phyloP scores from a whole-genome alignment of 2,329 filamentous ascomycete species.

The Pseudofabraea citricarpa region DNA sequence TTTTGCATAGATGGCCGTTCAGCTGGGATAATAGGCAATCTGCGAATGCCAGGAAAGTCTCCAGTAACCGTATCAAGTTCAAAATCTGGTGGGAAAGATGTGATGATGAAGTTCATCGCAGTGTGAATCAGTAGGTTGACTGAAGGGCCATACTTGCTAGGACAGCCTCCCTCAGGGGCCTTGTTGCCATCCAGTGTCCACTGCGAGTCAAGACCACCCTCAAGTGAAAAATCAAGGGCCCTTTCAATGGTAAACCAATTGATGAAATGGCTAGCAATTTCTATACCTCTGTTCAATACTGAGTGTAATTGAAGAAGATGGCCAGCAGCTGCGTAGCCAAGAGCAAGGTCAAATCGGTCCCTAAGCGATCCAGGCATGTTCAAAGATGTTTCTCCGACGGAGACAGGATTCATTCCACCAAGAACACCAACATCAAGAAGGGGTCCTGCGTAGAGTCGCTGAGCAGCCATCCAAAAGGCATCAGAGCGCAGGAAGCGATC shows the following conservation, averaged over 20 bases:
- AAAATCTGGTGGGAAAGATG: constrained; percentile 56
- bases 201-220: constrained; percentile 34
- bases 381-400: constrained; percentile 16
- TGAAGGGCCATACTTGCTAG: constrained; percentile 49
- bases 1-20: constrained; percentile 31
- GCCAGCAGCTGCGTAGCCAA: constrained; percentile 62
- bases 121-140: constrained; percentile 49
- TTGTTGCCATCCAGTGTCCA: constrained; percentile 28
- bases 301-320: constrained; percentile 50
- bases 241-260: constrained; percentile 59
- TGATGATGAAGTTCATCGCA: constrained; percentile 54
- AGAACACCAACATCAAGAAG: constrained; percentile 33
- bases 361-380: constrained; percentile 33
- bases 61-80: constrained; percentile 47
- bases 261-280: constrained; percentile 52
- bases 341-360: constrained; percentile 48
- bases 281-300: constrained; percentile 52
- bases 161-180: constrained; percentile 21
- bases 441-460: constrained; percentile 51
- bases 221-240: constrained; percentile 54
- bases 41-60: constrained; percentile 40
- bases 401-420: constrained; percentile 7
- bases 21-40: constrained; percentile 33
- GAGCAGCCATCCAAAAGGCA: constrained; percentile 51
- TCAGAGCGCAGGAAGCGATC: constrained; percentile 51